Evolutionary conservation across 2,329 filamentous ascomycete species (phyloP).

Genomic region (Tolypocladium ophioglossoides): DNA sequence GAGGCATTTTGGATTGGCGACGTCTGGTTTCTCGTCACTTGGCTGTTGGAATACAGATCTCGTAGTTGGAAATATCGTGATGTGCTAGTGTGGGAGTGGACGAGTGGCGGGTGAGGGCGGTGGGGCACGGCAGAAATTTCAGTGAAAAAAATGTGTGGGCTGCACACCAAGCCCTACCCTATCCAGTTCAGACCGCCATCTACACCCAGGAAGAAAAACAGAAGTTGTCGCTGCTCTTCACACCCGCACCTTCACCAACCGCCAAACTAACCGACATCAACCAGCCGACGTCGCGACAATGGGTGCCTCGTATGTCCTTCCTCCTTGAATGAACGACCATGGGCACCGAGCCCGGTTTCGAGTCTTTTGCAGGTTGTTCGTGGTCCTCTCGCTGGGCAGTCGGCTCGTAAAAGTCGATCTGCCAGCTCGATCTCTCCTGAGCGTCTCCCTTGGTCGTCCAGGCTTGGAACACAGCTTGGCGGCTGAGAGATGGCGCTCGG

Average conservation of each 20-base stretch:
- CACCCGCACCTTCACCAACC: conserved; percentile 13
- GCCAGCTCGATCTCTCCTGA: conserved; percentile 73
- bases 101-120: conserved; percentile 19
- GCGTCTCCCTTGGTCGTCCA: conserved; percentile 46
- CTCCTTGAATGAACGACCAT: conserved; percentile 25
- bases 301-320: conserved; percentile 43
- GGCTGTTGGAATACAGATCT: conserved; percentile 22
- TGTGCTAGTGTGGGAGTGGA: conserved; percentile 10
- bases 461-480: conserved; percentile 35
- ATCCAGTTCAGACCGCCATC: conserved; percentile 3
- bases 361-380: conserved; percentile 58
- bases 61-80: conserved; percentile 14
- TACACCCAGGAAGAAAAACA: conserved; percentile 8
- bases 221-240: conserved; percentile 3
- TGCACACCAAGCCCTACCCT: conserved; percentile 22
- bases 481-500: conserved; percentile 49
- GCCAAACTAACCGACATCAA: conserved; percentile 28
- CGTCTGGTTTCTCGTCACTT: conserved; percentile 23
- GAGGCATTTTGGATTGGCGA: conserved; percentile 64
- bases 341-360: conserved; percentile 36
- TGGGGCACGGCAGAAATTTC: conserved; percentile 25
- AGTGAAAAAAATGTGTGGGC: conserved; percentile 12
- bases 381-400: conserved; percentile 70
- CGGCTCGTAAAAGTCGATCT: conserved; percentile 22
- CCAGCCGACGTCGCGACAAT: conserved; percentile 30